Evolutionary conservation across 495 filamentous ascomycete genomes (phyloP).

Genomic region (Bryoglossum gracile): DNA sequence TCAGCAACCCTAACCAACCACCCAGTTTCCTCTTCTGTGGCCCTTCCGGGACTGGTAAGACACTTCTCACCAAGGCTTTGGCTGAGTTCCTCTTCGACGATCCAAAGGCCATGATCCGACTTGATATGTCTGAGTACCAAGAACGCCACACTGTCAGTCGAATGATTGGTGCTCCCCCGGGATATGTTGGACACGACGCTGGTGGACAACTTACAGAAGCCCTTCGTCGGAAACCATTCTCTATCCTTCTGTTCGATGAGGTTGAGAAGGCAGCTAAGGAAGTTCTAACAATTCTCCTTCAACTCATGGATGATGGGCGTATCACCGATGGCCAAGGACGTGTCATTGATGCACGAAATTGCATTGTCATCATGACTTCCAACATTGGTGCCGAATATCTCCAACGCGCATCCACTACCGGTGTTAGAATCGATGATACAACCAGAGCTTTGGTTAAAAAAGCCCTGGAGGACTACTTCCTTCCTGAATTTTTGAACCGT

Average conservation of each 20-base stretch:
- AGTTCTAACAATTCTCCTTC: constrained; percentile 88
- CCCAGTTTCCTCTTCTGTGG: constrained; percentile 98
- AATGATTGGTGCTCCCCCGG: constrained; percentile 96
- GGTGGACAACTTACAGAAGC: constrained; percentile 94
- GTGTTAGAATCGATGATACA: constrained; percentile 81
- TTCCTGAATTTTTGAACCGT: constrained; percentile 96
- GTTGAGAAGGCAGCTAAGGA: constrained; percentile 98
- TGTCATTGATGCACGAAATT: constrained; percentile 91
- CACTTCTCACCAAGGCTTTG: constrained; percentile 88
- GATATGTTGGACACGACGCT: constrained; percentile 94
- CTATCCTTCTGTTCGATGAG: constrained; percentile 95
- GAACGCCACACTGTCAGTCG: constrained; percentile 92
- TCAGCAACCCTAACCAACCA: constrained; percentile 90
- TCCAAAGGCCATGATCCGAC: constrained; percentile 93
- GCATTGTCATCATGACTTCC: constrained; percentile 98
- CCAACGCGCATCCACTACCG: constrained; percentile 62
- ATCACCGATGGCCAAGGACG: constrained; percentile 97
- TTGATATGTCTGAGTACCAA: constrained; percentile 99
- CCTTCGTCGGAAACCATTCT: constrained; percentile 89
- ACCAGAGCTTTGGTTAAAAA: constrained; percentile 84
- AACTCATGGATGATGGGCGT: constrained; percentile 98
- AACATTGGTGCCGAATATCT: constrained; percentile 94
- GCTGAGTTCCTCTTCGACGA: constrained; percentile 99
- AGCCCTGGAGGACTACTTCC: constrained; percentile 86
- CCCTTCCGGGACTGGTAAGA: constrained; percentile 97